Percentiles rank a stretch among this genome's conserved stretches.
These are phyloP conservation scores for Stemphylium lycopersici DNA, from an alignment of 2,329 filamentous ascomycete genomes.

Conservation along the genomic window DNA sequence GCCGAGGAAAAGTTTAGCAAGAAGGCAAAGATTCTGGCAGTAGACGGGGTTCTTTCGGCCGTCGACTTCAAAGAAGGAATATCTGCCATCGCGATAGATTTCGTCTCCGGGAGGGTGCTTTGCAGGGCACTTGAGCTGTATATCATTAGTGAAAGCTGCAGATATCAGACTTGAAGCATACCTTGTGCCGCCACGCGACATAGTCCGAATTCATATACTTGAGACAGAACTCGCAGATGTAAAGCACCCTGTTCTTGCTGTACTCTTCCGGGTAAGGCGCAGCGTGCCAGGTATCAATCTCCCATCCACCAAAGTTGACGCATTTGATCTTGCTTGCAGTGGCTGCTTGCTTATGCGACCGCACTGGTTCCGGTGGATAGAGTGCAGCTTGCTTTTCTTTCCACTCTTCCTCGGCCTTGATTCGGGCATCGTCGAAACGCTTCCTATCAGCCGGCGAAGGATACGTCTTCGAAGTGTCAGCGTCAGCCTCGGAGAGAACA, in stretches of 20 bases:
- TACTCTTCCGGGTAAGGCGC: slow-evolving; percentile 98
- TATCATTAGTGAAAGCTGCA: slow-evolving; percentile 26
- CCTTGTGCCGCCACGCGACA: slow-evolving; percentile 95
- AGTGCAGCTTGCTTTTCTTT: slow-evolving; percentile 70
- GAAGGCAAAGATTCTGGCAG: slow-evolving; percentile 93
- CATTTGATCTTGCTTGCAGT: slow-evolving; percentile 97
- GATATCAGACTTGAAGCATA: slow-evolving; percentile 20
- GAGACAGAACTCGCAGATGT: slow-evolving; percentile 98
- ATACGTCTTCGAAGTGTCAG: slow-evolving; percentile 87
- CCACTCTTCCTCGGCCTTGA: slow-evolving; percentile 92
- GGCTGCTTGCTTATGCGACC: slow-evolving; percentile 69
- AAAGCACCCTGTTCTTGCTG: slow-evolving; percentile 93
- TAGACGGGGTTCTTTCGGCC: slow-evolving; percentile 98
- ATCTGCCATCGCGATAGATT: slow-evolving; percentile 88
- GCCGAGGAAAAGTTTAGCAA: slow-evolving; percentile 96
- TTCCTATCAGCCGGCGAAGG: slow-evolving; percentile 80
- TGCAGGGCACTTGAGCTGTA: slow-evolving; percentile 78
- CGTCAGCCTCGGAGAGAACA: slow-evolving; percentile 85
- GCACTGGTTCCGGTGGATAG: slow-evolving; percentile 66
- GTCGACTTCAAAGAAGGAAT: slow-evolving; percentile 97
- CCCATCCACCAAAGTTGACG: slow-evolving; percentile 96
- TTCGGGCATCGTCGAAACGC: slow-evolving; percentile 86
- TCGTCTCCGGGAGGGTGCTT: slow-evolving; percentile 98
- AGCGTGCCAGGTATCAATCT: slow-evolving; percentile 99
- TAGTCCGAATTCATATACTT: slow-evolving; percentile 99